phyloP scores from a whole-genome alignment of 1,284 basidiomycete genomes.

The Irpex sp. region DNA sequence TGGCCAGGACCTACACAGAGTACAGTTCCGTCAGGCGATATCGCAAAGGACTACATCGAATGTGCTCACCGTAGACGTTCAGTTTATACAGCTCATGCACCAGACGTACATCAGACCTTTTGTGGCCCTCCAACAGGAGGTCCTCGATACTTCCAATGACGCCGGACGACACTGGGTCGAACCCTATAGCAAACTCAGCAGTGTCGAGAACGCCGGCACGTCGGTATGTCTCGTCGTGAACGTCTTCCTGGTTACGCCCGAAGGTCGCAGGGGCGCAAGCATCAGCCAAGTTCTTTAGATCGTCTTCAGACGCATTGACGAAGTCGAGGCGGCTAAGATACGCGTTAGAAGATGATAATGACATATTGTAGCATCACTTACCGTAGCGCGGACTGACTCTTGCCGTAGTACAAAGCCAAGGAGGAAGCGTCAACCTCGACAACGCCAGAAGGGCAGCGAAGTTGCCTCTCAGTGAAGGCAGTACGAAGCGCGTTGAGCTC shows the following conservation, averaged over 20 bases:
- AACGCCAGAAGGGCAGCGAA: constrained; percentile 9
- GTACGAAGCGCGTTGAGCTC: not conserved
- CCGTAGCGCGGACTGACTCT: not conserved
- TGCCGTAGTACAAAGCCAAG: constrained; percentile 16
- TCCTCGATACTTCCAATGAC: constrained; percentile 19
- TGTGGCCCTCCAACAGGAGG: constrained; percentile 18
- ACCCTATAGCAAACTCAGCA: constrained; percentile 19
- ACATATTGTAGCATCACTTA: not conserved
- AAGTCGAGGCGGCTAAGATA: constrained; percentile 1
- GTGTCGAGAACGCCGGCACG: constrained; percentile 25
- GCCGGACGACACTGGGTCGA: constrained; percentile 23
- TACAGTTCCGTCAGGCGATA: not conserved
- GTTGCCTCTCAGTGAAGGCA: not conserved
- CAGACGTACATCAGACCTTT: constrained; percentile 7
- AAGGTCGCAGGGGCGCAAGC: constrained; percentile 20
- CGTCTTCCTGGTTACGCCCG: constrained; percentile 17
- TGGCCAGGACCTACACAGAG: constrained; percentile 22
- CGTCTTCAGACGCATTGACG: not conserved
- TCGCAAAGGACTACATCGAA: not conserved
- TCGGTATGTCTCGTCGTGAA: constrained; percentile 23
- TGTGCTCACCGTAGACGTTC: constrained; percentile 24
- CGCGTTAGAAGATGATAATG: not conserved
- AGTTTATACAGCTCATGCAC: constrained; percentile 24
- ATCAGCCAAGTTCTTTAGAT: constrained; percentile 6
- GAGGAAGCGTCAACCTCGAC: not conserved